These are phyloP conservation scores for Polysphondylium violaceum DNA, from an alignment of 78 protist genomes.

Conservation along the genomic window DNA sequence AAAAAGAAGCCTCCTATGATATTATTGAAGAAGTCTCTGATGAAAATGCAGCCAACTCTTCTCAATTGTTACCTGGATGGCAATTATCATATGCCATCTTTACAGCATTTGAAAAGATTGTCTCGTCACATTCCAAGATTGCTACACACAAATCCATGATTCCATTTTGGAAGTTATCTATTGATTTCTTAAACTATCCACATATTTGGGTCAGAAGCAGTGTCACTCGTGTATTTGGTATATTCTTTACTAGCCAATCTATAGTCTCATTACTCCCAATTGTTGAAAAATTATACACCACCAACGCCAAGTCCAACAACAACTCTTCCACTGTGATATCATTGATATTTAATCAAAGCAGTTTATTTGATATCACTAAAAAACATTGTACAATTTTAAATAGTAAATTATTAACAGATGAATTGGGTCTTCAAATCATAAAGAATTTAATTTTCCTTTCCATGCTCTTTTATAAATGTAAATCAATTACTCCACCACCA, in stretches of 20 bases:
- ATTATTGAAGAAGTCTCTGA: constrained; percentile 40
- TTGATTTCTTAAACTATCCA: constrained; percentile 60
- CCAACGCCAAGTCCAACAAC: not conserved
- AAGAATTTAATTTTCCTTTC: constrained; percentile 65
- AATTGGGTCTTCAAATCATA: constrained; percentile 37
- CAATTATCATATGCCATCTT: constrained; percentile 42
- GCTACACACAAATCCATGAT: not conserved
- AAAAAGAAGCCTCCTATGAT: not conserved
- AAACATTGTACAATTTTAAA: constrained; percentile 54
- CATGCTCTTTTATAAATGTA: constrained; percentile 45
- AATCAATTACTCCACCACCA: constrained; percentile 21
- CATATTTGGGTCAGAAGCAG: constrained; percentile 77
- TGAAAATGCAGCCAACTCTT: constrained; percentile 2
- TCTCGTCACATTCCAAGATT: not conserved
- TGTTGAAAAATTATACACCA: not conserved
- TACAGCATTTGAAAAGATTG: constrained; percentile 12
- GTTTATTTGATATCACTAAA: constrained; percentile 41
- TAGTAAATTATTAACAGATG: constrained; percentile 51
- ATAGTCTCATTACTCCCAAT: not conserved
- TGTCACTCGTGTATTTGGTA: constrained; percentile 26
- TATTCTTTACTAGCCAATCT: constrained; percentile 31
- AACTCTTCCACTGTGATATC: not conserved
- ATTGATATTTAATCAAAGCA: constrained; percentile 26
- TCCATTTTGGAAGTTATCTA: constrained; percentile 18
- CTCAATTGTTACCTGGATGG: constrained; percentile 36